A percentile compares a stretch with the other conserved stretches of the same genome.
phyloP scores from a whole-genome alignment of 2,329 filamentous ascomycete species.

The Pestalotiopsis sp. region DNA sequence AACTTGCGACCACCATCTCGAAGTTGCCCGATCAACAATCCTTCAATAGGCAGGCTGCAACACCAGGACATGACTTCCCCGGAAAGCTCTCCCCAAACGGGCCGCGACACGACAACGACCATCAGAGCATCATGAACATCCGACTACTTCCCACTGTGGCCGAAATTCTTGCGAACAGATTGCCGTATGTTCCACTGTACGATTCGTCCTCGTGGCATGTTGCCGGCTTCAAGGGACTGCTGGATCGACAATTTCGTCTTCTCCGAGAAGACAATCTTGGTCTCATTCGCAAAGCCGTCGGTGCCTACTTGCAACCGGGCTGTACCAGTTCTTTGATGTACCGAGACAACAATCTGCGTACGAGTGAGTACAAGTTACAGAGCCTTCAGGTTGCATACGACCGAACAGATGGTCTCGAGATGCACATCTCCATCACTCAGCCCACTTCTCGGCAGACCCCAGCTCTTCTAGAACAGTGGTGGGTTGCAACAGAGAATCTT shows the following conservation, averaged over 20 bases:
- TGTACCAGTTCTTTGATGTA: not conserved
- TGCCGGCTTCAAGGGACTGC: not conserved
- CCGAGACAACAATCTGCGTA: not conserved
- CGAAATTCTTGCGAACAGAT: not conserved
- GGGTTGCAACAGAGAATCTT: not conserved
- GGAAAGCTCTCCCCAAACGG: not conserved
- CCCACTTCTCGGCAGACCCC: not conserved
- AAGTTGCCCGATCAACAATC: not conserved
- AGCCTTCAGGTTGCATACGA: not conserved
- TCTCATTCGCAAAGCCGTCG: not conserved
- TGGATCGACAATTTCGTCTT: slow-evolving; percentile 21
- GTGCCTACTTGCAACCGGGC: not conserved
- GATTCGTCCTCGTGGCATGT: slow-evolving; percentile 2
- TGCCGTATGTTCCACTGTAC: not conserved
- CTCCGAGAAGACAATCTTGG: slow-evolving; percentile 5
- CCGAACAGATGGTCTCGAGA: not conserved
- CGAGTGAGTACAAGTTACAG: not conserved
- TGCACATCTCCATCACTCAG: not conserved
- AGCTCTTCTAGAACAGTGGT: slow-evolving; percentile 6
- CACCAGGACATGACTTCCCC: not conserved
- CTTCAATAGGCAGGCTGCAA: not conserved
- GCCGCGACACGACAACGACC: slow-evolving; percentile 1
- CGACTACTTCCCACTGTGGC: not conserved
- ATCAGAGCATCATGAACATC: not conserved
- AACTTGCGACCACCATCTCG: not conserved